These are phyloP conservation scores for Aristolochia californica DNA, from an alignment of 164 flowering plant genomes.

Conservation along the genomic window DNA sequence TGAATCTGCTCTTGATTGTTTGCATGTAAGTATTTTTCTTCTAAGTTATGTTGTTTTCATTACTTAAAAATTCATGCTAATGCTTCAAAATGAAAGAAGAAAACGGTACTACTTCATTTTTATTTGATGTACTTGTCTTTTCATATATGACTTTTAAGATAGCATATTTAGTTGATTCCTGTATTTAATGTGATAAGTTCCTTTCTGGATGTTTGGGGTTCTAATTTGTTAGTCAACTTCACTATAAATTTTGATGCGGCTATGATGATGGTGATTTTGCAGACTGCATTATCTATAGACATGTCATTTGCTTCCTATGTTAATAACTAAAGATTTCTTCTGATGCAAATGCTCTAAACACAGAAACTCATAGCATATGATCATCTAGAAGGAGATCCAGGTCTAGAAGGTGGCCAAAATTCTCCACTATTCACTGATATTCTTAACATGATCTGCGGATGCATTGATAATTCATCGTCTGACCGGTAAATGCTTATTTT, in stretches of 20 bases:
- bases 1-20: slow-evolving; percentile 94
- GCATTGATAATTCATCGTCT: slow-evolving; percentile 85
- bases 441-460: slow-evolving; percentile 81
- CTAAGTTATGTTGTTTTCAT: not conserved
- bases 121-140: too few species aligned
- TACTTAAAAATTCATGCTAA: too few species aligned
- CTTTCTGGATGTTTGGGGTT: not conserved
- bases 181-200: not conserved
- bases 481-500: slow-evolving; percentile 53
- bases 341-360: slow-evolving; percentile 4
- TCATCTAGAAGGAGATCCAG: slow-evolving; percentile 99
- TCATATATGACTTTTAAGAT: too few species aligned
- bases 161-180: too few species aligned
- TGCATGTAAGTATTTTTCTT: slow-evolving; percentile 57
- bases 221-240: not conserved
- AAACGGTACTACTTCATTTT: too few species aligned
- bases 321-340: not conserved
- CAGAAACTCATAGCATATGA: slow-evolving; percentile 99
- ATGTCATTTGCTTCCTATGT: too few species aligned
- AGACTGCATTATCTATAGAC: too few species aligned
- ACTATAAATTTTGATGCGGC: too few species aligned
- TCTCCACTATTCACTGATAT: slow-evolving; percentile 61
- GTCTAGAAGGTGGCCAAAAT: slow-evolving; percentile 80
- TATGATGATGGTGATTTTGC: too few species aligned
- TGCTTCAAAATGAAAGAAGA: too few species aligned